phyloP scores from a whole-genome alignment of 352 stramenopile species.

The Phytophthora idaei region DNA sequence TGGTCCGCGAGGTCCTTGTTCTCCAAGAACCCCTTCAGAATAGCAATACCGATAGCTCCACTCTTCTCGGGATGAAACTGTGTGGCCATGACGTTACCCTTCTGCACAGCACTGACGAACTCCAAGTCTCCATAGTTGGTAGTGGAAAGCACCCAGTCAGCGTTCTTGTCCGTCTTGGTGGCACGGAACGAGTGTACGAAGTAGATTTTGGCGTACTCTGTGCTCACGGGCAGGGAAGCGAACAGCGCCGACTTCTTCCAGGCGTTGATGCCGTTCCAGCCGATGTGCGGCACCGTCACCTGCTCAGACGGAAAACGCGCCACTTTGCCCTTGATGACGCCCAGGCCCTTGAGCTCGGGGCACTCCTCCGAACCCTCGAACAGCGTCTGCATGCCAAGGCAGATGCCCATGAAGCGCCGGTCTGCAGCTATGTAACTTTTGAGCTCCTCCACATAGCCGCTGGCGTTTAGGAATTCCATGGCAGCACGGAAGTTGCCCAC shows the following conservation, averaged over 20 bases:
- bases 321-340: slow-evolving; percentile 93
- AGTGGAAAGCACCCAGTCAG: slow-evolving; percentile 93
- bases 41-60: slow-evolving; percentile 89
- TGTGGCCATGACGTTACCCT: slow-evolving; percentile 96
- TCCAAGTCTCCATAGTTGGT: slow-evolving; percentile 94
- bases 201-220: slow-evolving; percentile 86
- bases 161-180: slow-evolving; percentile 70
- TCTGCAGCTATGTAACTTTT: slow-evolving; percentile 84
- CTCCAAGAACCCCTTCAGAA: slow-evolving; percentile 95
- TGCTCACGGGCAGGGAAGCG: slow-evolving; percentile 40
- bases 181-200: slow-evolving; percentile 98
- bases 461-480: slow-evolving; percentile 93
- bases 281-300: slow-evolving; percentile 95
- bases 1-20: slow-evolving; percentile 55
- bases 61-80: slow-evolving; percentile 99
- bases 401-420: slow-evolving; percentile 97
- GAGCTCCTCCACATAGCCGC: slow-evolving; percentile 90
- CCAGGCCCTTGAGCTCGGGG: slow-evolving; percentile 85
- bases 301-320: slow-evolving; percentile 85
- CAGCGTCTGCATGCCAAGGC: slow-evolving; percentile 98
- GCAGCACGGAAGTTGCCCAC: slow-evolving; percentile 86
- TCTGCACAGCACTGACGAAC: slow-evolving; percentile 95
- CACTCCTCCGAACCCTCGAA: slow-evolving; percentile 97
- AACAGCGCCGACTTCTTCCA: slow-evolving; percentile 89
- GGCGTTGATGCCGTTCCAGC: slow-evolving; percentile 96